These are phyloP conservation scores for Diaporthe sp. DNA, from an alignment of 2,329 filamentous ascomycete species.

Conservation along the genomic window DNA sequence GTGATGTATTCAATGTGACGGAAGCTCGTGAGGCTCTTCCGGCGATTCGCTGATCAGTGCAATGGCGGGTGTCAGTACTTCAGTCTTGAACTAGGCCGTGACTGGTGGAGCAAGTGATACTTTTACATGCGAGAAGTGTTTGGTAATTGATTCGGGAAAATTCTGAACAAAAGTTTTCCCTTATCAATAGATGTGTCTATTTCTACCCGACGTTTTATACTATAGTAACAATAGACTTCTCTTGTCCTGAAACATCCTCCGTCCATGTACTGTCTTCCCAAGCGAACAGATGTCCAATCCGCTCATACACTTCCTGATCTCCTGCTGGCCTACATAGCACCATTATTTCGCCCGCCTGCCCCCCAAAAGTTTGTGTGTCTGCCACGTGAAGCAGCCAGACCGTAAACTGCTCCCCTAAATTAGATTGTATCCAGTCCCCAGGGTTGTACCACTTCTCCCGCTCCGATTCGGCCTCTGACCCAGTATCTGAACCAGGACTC, in stretches of 20 bases:
- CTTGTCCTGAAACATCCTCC: not conserved
- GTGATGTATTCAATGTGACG: too few relatives aligned
- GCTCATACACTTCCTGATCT: not conserved
- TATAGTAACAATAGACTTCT: not conserved
- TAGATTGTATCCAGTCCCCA: not conserved
- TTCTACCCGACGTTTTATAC: not conserved
- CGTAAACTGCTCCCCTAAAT: not conserved
- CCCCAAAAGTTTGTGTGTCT: too few relatives aligned
- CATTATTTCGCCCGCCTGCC: too few relatives aligned
- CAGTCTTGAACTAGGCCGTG: too few relatives aligned
- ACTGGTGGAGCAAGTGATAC: too few relatives aligned
- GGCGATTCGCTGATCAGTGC: too few relatives aligned
- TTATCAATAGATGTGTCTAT: not conserved
- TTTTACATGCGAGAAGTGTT: too few relatives aligned
- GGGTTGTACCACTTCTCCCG: too few relatives aligned
- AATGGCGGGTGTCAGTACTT: too few relatives aligned
- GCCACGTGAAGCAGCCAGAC: not conserved
- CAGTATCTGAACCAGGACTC: not conserved
- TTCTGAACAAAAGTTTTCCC: not conserved
- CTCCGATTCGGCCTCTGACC: not conserved
- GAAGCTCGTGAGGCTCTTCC: too few relatives aligned
- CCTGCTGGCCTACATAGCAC: not conserved
- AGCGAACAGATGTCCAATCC: not conserved
- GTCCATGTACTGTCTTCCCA: not conserved
- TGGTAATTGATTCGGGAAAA: too few relatives aligned